A percentile compares a stretch with the other conserved stretches of the same genome.
phyloP scores from a whole-genome alignment of 2,329 filamentous ascomycete genomes.

The Arthrocladium fulminans region DNA sequence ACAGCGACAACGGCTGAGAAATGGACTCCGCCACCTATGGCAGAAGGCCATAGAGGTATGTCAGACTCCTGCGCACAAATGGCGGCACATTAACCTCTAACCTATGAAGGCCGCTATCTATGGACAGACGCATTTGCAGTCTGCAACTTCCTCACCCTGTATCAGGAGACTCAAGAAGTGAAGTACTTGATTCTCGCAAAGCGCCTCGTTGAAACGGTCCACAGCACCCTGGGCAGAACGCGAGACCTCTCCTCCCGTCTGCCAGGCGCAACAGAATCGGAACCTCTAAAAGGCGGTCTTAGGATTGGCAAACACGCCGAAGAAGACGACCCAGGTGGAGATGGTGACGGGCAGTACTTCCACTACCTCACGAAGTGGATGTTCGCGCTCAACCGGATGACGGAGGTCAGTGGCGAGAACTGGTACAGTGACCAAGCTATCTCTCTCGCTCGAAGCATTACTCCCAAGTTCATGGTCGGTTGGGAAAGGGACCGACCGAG shows the following conservation, averaged over 20 bases:
- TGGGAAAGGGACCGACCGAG: constrained; percentile 27
- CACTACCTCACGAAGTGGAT: constrained; percentile 56
- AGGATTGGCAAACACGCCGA: constrained; percentile 49
- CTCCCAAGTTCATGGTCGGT: constrained; percentile 44
- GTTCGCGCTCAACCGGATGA: constrained; percentile 51
- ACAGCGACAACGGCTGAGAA: constrained; percentile 21
- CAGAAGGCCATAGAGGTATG: constrained; percentile 39
- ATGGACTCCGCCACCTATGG: constrained; percentile 44
- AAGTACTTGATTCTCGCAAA: constrained; percentile 44
- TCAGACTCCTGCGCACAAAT: no score
- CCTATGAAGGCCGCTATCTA: constrained; percentile 50
- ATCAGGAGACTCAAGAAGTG: constrained; percentile 31
- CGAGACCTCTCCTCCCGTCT: constrained; percentile 42
- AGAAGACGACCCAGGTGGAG: constrained; percentile 34
- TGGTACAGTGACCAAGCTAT: constrained; percentile 45
- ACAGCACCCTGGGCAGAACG: constrained; percentile 45
- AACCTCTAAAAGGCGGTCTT: constrained; percentile 47
- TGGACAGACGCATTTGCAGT: constrained; percentile 56
- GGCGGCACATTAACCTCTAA: no score
- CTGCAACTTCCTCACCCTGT: constrained; percentile 50
- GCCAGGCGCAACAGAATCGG: constrained; percentile 43
- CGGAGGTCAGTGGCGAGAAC: constrained; percentile 38
- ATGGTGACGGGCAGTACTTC: constrained; percentile 52
- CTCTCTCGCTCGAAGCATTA: constrained; percentile 44
- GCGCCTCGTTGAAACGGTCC: constrained; percentile 43